Percentiles rank a stretch among this genome's conserved stretches.
These are phyloP conservation scores for Salix exigua DNA, from an alignment of 345 rosid species.

Conservation along the genomic window DNA sequence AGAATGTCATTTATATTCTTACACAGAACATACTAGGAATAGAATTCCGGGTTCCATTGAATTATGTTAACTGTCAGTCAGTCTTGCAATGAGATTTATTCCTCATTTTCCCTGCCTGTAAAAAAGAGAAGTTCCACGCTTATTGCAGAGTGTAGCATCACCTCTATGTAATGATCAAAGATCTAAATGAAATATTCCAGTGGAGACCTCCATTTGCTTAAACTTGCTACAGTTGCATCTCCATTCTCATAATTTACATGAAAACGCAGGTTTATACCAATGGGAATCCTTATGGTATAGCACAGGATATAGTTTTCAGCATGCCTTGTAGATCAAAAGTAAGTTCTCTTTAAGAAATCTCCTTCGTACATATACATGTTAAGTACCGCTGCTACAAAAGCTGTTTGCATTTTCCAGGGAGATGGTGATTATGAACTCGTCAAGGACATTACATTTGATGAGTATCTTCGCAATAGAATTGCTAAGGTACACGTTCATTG, in stretches of 20 bases:
- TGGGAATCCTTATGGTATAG: conserved; percentile 89
- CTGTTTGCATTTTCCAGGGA: conserved; percentile 46
- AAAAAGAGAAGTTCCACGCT: not conserved
- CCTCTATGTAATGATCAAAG: not conserved
- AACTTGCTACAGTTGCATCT: not conserved
- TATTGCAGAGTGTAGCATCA: not conserved
- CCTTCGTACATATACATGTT: not conserved
- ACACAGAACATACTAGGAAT: not conserved
- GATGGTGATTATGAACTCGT: conserved; percentile 94
- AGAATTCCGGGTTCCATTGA: not conserved
- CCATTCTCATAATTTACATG: conserved; percentile 2
- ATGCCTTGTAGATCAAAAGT: conserved; percentile 98
- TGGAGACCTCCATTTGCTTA: not conserved
- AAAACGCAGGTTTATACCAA: conserved; percentile 66
- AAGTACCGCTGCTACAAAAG: conserved; percentile 2
- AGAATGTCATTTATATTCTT: not conserved
- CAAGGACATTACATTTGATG: conserved; percentile 74
- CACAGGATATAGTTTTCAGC: conserved; percentile 85
- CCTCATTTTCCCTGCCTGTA: not conserved
- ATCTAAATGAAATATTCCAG: not conserved
- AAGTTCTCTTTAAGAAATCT: conserved; percentile 12
- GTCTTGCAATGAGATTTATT: not conserved
- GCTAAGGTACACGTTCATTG: conserved; percentile 49
- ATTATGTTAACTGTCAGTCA: not conserved
- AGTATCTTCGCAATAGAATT: conserved; percentile 73